Evolutionary conservation across 106 monocot species (phyloP), one percentile per base, ranked within the genome.

Genomic region (Agapanthus africanus): DNA sequence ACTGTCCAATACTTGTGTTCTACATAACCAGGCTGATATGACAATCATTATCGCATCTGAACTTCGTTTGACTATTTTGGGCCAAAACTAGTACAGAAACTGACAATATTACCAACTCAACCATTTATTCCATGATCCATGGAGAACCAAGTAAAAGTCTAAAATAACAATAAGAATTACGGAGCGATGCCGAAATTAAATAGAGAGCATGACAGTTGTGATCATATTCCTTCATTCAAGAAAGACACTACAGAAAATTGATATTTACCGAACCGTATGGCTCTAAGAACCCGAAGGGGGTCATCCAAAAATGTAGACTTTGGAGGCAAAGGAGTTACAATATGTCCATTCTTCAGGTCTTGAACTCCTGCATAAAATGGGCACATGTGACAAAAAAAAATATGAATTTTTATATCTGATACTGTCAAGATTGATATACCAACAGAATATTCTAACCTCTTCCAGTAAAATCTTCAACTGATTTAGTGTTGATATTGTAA

Each of bases 261-360:
- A 27, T 44, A 60, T 18, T 0, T 88, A 93, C 99, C 99, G 83
- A 99, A 99, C 34, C 99, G 90, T 77, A 99, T 90, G 61, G 99
- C 99, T 76, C 99, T 79, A 54, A 99, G 83, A 79, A 99, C 99
- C 64, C 99, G 72, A 71, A 99, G 99, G 19, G 99, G 99, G 76
- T 99, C 99, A 81, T 99, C 99, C 70, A 93, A 62, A 73, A 99
- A 93, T 35, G 99, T 99, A 54, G 72, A 71, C 68, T 81, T 99
- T 54, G 99, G 87, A 32, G 99, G 90, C 61, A 90, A 83, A 65
- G 99, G 99, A 72, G 93, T 99, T 26, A 78, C 93, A 79, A 93
- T 87, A 54, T 74, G 66, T 54, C 93, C 90, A 49, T 66, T 70
- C 68, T 85, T 99, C 54, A 99, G 77, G 79, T 99, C 90, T 69